Evolutionary conservation across 495 filamentous ascomycete genomes (phyloP).

Genomic region (Penicillium manginii): DNA sequence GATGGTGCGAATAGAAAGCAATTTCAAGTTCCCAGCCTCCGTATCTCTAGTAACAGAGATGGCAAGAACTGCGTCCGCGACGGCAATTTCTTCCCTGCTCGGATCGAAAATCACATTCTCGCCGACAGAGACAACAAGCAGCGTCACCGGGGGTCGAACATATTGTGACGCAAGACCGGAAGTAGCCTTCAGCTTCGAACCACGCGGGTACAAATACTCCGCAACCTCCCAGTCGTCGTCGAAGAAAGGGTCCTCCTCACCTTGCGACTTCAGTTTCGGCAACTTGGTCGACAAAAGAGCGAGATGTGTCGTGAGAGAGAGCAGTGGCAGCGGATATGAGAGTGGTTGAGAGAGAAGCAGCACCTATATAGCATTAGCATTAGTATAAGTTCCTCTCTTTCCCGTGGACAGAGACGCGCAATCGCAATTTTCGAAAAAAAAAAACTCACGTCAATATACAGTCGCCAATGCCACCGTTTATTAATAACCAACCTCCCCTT

Average conservation of each 20-base stretch:
- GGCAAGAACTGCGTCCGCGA: slow-evolving; percentile 85
- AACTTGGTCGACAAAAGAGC: slow-evolving; percentile 89
- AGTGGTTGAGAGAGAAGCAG: slow-evolving; percentile 89
- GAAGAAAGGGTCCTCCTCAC: slow-evolving; percentile 95
- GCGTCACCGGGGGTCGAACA: slow-evolving; percentile 75
- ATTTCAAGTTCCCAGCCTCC: slow-evolving; percentile 40
- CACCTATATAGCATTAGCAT: slow-evolving; percentile 57
- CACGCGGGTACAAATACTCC: slow-evolving; percentile 71
- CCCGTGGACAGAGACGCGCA: no score
- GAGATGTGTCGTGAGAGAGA: slow-evolving; percentile 91
- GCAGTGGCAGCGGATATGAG: slow-evolving; percentile 88
- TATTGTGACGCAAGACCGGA: slow-evolving; percentile 22
- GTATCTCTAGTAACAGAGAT: slow-evolving; percentile 62
- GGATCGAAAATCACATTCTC: slow-evolving; percentile 95
- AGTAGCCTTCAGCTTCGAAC: slow-evolving; percentile 12
- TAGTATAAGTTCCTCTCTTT: no score
- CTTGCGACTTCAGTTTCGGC: slow-evolving; percentile 78
- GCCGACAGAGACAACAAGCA: slow-evolving; percentile 85
- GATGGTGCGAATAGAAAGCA: slow-evolving; percentile 69
- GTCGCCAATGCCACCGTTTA: slow-evolving; percentile 87
- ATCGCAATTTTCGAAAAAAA: no score
- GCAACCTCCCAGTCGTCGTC: slow-evolving; percentile 96
- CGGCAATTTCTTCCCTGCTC: slow-evolving; percentile 83
- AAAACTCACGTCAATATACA: slow-evolving; percentile 86
- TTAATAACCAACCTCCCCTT: slow-evolving; percentile 80